Evolutionary conservation across 2,329 filamentous ascomycete species (phyloP).

Genomic region (Xylariaceae sp.): DNA sequence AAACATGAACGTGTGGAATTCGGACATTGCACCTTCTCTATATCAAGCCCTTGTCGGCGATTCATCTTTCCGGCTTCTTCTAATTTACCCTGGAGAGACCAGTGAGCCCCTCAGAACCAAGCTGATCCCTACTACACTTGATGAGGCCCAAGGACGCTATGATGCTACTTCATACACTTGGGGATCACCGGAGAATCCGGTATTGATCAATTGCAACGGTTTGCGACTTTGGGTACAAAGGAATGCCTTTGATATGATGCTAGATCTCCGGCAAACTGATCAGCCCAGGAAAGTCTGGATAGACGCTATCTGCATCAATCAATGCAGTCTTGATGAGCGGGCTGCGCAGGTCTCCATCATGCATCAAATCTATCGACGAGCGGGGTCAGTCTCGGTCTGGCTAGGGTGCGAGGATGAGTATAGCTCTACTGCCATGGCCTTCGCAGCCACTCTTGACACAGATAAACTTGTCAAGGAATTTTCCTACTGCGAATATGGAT

Average conservation of each 20-base stretch:
- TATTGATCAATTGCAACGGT: conserved; percentile 24
- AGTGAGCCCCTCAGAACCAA: conserved; percentile 25
- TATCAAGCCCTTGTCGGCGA: conserved; percentile 27
- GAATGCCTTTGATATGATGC: conserved; percentile 35
- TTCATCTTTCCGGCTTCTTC: conserved; percentile 29
- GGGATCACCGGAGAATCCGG: conserved; percentile 31
- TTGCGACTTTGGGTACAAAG: conserved; percentile 27
- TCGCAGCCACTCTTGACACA: conserved; percentile 27
- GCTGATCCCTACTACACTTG: conserved; percentile 30
- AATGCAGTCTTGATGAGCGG: conserved; percentile 31
- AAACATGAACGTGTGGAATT: conserved; percentile 33
- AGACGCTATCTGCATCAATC: conserved; percentile 35
- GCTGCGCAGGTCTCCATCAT: conserved; percentile 34
- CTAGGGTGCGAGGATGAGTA: conserved; percentile 31
- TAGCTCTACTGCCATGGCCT: conserved; percentile 28
- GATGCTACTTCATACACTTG: conserved; percentile 37
- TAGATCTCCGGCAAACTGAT: conserved; percentile 26
- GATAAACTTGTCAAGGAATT: conserved; percentile 21
- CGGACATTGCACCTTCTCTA: conserved; percentile 44
- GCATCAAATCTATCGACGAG: conserved; percentile 32
- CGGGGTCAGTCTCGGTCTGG: conserved; percentile 30
- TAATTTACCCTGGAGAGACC: conserved; percentile 23
- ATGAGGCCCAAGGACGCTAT: conserved; percentile 24
- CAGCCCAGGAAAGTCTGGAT: conserved; percentile 31
- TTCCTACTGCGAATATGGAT: conserved; percentile 11